Base-by-base conservation (phyloP, 2,329 filamentous ascomycete genomes). In the Allantophomopsis lycopodina region DNA sequence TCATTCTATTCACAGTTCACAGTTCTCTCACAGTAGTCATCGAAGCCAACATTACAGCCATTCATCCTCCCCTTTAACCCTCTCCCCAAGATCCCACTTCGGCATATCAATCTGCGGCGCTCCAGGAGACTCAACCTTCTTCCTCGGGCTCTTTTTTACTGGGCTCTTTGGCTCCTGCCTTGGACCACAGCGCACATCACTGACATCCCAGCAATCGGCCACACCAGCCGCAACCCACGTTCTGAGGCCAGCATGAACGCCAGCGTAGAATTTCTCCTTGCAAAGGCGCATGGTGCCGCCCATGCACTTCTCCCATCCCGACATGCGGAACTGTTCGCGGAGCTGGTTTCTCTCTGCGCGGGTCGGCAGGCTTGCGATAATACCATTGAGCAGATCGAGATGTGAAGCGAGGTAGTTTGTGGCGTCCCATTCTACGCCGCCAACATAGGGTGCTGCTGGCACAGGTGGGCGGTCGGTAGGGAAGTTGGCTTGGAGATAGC, bases 341-440 rank as follows among this genome's bases (percentile, higher is more conserved):
- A 96, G 70, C 1, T 62, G 56, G 59, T 94, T 95, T 43, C 91
- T 83, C 42, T 83, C 78, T 17, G 71, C 60, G 2, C 56, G 50
- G 0, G 78, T 79, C 1, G 84, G 80, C 1, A 91, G 72, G 42
- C 81, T 89, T 1, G 89, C 85, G 42, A 96, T 64, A 41, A 96
- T 76, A 21, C 86, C 89, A 54, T 96, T 98, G 51, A 96, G 63
- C 10, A 98, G 76, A 54, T 96, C 91, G 8, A 98, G 70, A 54
- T 98, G 89, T 0, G 83, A 84, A 14, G 89, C 86, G 10, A 96
- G 69, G 57, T 96, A 96, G 60, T 94, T 95, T 8, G 91, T 96
- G 2, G 91, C 91, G 56, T 96, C 91, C 91, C 91, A 96, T 60
- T 98, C 91, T 8, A 96, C 91, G 40, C 91, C 89, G 37, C 91